Evolutionary conservation across 345 rosid species (phyloP).

Genomic region (Aethionema arabicum): DNA sequence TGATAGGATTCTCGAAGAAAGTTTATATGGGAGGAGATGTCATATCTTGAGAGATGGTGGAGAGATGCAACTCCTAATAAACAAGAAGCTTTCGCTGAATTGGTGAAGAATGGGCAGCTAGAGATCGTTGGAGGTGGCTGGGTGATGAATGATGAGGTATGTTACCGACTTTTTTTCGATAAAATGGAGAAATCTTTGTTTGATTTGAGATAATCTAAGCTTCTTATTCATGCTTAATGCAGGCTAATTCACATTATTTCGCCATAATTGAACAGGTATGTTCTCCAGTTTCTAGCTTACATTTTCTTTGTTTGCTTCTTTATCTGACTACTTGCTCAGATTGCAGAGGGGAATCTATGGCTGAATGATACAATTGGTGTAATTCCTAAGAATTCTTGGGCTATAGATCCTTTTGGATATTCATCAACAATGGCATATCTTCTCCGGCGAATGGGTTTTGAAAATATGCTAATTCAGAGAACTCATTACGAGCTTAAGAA

Average conservation of each 20-base stretch:
- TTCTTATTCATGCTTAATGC: conserved; percentile 39
- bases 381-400: conserved; percentile 96
- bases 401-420: conserved; percentile 98
- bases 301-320: neutral
- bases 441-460: conserved; percentile 96
- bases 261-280: conserved; percentile 94
- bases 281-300: neutral
- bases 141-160: conserved; percentile 99
- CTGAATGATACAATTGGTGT: conserved; percentile 85
- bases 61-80: conserved; percentile 72
- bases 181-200: neutral
- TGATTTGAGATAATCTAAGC: conserved; percentile 26
- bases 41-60: conserved; percentile 98
- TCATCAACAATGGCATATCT: conserved; percentile 98
- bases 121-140: conserved; percentile 99
- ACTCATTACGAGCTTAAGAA: conserved; percentile 99
- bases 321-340: conserved; percentile 45
- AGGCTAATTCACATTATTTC: conserved; percentile 99
- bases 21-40: conserved; percentile 99
- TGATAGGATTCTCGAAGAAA: conserved; percentile 75
- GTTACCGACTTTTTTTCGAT: conserved; percentile 9
- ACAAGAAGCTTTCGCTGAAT: conserved; percentile 60
- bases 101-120: conserved; percentile 88
- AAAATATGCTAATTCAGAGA: conserved; percentile 98
- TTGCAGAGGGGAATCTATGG: conserved; percentile 96